A percentile compares a stretch with the other conserved stretches of the same genome.
Conservation (phyloP, 371 early-diverging fungal species). For the Syncephalastrum racemosum region DNA sequence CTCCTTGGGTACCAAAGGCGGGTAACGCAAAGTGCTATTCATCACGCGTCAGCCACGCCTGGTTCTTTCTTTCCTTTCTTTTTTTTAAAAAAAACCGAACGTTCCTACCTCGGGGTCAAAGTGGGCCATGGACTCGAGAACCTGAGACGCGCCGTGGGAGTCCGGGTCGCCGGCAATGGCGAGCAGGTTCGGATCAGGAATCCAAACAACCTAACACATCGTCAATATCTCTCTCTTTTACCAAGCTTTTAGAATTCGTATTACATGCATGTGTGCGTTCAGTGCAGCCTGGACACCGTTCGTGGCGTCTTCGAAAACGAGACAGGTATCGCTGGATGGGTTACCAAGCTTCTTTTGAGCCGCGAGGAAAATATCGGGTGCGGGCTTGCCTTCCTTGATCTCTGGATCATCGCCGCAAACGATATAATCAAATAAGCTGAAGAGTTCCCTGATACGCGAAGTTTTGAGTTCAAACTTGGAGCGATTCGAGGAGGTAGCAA, state of each 20-base stretch:
- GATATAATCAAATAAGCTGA: constrained; percentile 77
- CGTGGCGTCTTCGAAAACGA: constrained; percentile 93
- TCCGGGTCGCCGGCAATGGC: constrained; percentile 25
- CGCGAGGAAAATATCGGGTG: constrained; percentile 87
- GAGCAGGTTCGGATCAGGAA: constrained; percentile 70
- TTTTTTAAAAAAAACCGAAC: background rate
- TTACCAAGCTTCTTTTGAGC: constrained; percentile 58
- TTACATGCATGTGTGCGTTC: constrained; percentile 80
- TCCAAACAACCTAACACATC: constrained; percentile 66
- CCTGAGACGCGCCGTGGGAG: constrained; percentile 47
- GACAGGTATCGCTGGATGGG: constrained; percentile 61
- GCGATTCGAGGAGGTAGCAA: constrained; percentile 83
- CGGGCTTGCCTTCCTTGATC: constrained; percentile 81
- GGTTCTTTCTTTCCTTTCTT: too few species aligned
- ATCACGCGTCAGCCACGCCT: background rate
- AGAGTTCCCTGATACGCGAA: constrained; percentile 66
- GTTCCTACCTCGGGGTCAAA: constrained; percentile 64
- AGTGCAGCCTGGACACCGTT: constrained; percentile 83
- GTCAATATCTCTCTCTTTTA: background rate
- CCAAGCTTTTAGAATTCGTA: too few species aligned
- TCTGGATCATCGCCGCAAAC: constrained; percentile 86
- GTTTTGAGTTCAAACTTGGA: constrained; percentile 78
- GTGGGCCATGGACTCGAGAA: constrained; percentile 61
- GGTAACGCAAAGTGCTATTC: constrained; percentile 22
- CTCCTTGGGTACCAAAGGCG: constrained; percentile 13